phyloP scores from a whole-genome alignment of 2,329 filamentous ascomycete species.

The Cladophialophora immunda region DNA sequence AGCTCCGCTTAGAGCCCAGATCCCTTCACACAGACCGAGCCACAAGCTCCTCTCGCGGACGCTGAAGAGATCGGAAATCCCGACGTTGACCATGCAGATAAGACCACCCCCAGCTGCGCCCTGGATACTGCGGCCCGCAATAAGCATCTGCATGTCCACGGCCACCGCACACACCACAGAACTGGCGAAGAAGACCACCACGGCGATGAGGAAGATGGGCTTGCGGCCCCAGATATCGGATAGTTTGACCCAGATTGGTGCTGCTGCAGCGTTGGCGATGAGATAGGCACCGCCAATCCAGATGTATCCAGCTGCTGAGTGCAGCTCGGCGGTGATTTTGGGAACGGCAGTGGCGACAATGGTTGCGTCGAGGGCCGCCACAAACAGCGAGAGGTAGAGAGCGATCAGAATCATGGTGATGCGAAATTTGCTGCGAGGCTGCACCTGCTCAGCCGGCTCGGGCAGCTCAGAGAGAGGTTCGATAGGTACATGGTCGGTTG shows the following conservation, averaged over 20 bases:
- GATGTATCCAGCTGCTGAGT: conserved; percentile 74
- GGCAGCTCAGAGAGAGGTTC: conserved; percentile 6
- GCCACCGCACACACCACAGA: conserved; percentile 61
- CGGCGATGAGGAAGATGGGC: conserved; percentile 59
- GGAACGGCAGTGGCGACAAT: conserved; percentile 47
- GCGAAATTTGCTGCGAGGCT: conserved; percentile 36
- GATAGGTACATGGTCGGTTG: conserved; percentile 14
- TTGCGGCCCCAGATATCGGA: conserved; percentile 68
- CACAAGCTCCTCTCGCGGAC: conserved; percentile 59
- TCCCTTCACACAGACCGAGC: conserved; percentile 60
- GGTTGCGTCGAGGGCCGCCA: conserved; percentile 45
- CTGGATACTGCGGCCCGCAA: conserved; percentile 63
- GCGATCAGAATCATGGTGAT: conserved; percentile 41
- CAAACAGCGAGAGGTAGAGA: conserved; percentile 42
- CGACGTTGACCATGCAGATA: conserved; percentile 61
- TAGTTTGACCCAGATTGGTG: conserved; percentile 74
- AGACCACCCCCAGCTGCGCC: conserved; percentile 64
- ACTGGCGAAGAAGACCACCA: conserved; percentile 59
- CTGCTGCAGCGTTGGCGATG: conserved; percentile 71
- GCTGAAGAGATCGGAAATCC: conserved; percentile 65
- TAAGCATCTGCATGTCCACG: conserved; percentile 60
- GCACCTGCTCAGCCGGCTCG: conserved; percentile 43
- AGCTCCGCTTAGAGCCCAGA: conserved; percentile 65
- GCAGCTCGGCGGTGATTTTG: conserved; percentile 54
- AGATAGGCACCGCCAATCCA: conserved; percentile 82